phyloP scores from a whole-genome alignment of 805 yeast genomes.

The Komagataella kurtzmanii region DNA sequence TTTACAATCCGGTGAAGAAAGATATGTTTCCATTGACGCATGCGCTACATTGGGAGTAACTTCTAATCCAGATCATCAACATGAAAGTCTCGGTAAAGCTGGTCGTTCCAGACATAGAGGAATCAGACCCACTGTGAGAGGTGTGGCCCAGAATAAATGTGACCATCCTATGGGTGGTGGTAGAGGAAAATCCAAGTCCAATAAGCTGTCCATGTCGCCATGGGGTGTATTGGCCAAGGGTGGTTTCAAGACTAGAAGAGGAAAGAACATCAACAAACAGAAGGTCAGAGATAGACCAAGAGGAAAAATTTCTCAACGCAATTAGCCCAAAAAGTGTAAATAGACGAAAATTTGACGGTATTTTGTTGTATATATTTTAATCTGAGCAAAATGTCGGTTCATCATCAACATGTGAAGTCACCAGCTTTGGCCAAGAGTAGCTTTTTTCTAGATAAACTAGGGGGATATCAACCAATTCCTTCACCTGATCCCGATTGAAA shows the following conservation, averaged over 20 bases:
- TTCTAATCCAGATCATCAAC: conserved; percentile 87
- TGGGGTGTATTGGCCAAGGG: conserved; percentile 94
- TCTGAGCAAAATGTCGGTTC: background rate
- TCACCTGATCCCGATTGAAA: conserved; percentile 3
- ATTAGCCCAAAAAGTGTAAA: background rate
- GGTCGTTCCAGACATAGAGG: conserved; percentile 91
- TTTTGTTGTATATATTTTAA: background rate
- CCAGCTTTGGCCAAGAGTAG: background rate
- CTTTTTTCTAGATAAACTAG: background rate
- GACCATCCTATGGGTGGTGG: conserved; percentile 99
- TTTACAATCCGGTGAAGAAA: conserved; percentile 85
- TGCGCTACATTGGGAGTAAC: conserved; percentile 92
- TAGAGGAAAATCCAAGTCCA: conserved; percentile 96
- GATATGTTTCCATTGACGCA: conserved; percentile 74
- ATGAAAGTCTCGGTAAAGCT: conserved; percentile 86
- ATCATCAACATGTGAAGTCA: background rate
- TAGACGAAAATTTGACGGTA: background rate
- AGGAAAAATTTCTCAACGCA: conserved; percentile 25
- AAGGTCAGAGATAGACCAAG: conserved; percentile 89
- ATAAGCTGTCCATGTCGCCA: conserved; percentile 85
- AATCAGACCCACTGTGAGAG: conserved; percentile 90
- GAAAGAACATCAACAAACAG: conserved; percentile 71
- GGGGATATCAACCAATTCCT: conserved; percentile 1
- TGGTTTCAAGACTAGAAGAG: conserved; percentile 86
- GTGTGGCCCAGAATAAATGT: conserved; percentile 94